Percentiles rank a stretch among this genome's conserved stretches.
Conservation (phyloP, 2,329 filamentous ascomycete species). For the Chrysosporium keratinophilum region DNA sequence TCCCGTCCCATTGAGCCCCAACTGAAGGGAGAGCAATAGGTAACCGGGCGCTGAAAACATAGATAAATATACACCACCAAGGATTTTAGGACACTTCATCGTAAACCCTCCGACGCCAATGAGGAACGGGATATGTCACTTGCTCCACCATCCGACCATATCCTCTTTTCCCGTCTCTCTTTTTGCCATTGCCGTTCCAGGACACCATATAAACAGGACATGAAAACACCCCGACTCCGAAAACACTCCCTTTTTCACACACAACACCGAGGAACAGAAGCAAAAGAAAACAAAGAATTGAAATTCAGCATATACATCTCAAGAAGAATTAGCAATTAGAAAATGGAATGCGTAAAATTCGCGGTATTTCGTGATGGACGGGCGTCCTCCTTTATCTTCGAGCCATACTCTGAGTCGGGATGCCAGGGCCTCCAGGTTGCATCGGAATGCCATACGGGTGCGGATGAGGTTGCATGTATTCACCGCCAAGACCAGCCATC, state of each 20-base stretch:
- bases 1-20: background rate
- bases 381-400: constrained; percentile 23
- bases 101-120: constrained; percentile 7
- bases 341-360: background rate
- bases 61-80: background rate
- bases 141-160: constrained; percentile 6
- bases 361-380: background rate
- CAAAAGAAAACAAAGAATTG: constrained; percentile 15
- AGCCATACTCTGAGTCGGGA: constrained; percentile 28
- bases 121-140: constrained; percentile 4
- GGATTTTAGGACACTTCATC: background rate
- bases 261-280: background rate
- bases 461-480: constrained; percentile 27
- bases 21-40: background rate
- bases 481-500: constrained; percentile 33
- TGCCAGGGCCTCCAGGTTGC: constrained; percentile 28
- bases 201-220: constrained; percentile 1
- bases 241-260: background rate
- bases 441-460: constrained; percentile 38
- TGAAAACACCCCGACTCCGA: background rate
- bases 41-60: background rate
- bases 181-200: constrained; percentile 6
- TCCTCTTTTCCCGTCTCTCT: constrained; percentile 4
- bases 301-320: constrained; percentile 19
- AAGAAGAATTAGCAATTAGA: constrained; percentile 16